Percentiles rank a stretch among this genome's conserved stretches.
These are phyloP conservation scores for Pulveroboletus sp. DNA, from an alignment of 768 basidiomycete genomes.

Conservation along the genomic window DNA sequence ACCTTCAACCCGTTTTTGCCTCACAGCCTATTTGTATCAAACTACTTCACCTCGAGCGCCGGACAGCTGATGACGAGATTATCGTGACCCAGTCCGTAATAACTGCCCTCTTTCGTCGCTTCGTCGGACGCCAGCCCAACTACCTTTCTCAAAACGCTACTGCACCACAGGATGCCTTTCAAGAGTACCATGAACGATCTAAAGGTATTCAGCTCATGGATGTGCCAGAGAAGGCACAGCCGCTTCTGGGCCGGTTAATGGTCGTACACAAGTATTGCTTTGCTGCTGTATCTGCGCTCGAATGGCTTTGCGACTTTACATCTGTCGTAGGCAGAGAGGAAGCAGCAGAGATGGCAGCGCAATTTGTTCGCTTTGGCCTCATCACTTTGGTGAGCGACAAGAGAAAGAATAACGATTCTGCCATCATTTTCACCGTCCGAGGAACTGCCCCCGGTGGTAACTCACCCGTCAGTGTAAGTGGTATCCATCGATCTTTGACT, in stretches of 20 bases:
- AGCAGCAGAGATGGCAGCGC: slow-evolving; percentile 95
- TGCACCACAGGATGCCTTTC: slow-evolving; percentile 54
- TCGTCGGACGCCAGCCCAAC: slow-evolving; percentile 85
- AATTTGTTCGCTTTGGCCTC: slow-evolving; percentile 93
- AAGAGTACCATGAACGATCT: slow-evolving; percentile 74
- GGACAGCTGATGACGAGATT: slow-evolving; percentile 92
- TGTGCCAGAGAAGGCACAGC: slow-evolving; percentile 60
- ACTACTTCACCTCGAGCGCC: slow-evolving; percentile 92
- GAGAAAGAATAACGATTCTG: slow-evolving; percentile 86
- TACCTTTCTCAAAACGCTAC: slow-evolving; percentile 47
- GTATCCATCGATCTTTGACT: not conserved
- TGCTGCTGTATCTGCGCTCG: slow-evolving; percentile 78
- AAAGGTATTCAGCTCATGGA: slow-evolving; percentile 72
- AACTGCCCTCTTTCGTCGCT: slow-evolving; percentile 93
- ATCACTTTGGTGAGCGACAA: slow-evolving; percentile 87
- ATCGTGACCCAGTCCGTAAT: slow-evolving; percentile 92
- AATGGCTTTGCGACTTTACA: slow-evolving; percentile 98
- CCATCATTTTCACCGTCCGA: slow-evolving; percentile 89
- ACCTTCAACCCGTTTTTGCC: slow-evolving; percentile 83
- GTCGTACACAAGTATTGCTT: slow-evolving; percentile 68
- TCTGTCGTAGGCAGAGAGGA: slow-evolving; percentile 95
- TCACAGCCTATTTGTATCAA: slow-evolving; percentile 97
- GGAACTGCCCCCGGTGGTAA: slow-evolving; percentile 72
- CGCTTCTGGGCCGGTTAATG: slow-evolving; percentile 43
- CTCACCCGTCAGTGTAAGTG: slow-evolving; percentile 67